Evolutionary conservation across 495 filamentous ascomycete genomes (phyloP).

Genomic region (Talaromyces ruber): DNA sequence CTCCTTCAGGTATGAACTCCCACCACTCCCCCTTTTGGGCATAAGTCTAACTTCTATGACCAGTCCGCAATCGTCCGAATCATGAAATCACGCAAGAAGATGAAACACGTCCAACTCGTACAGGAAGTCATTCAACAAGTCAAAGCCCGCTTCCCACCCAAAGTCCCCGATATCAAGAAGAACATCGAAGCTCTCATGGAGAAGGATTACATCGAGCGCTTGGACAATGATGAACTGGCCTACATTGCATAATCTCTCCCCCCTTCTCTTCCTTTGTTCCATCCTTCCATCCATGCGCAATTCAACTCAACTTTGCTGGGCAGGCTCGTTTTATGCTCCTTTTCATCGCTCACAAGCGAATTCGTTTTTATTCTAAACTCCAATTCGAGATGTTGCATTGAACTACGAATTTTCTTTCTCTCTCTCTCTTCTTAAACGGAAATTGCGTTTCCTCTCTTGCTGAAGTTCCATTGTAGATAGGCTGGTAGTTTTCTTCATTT

Average conservation of each 20-base stretch:
- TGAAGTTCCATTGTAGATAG: neutral
- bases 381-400: neutral
- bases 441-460: neutral
- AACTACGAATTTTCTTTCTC: neutral
- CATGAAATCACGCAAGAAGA: conserved; percentile 98
- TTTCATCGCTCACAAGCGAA: neutral
- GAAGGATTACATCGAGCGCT: conserved; percentile 96
- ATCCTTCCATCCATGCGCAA: neutral
- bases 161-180: conserved; percentile 95
- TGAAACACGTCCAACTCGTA: conserved; percentile 92
- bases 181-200: conserved; percentile 98
- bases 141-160: conserved; percentile 85
- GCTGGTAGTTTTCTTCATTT: neutral
- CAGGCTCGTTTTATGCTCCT: neutral
- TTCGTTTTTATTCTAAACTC: neutral
- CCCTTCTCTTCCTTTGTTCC: neutral
- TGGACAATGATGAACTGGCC: conserved; percentile 89
- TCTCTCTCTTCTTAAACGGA: neutral
- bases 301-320: neutral
- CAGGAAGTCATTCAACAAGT: conserved; percentile 94
- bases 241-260: conserved; percentile 59
- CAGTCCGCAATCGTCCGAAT: conserved; percentile 98
- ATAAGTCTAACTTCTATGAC: conserved; percentile 3
- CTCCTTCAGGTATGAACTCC: conserved; percentile 74
- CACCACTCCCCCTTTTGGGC: neutral